Evolutionary conservation across 306 rosid genomes (phyloP), one percentile per base, ranked within the genome.

Genomic region (Malus sieversii): DNA sequence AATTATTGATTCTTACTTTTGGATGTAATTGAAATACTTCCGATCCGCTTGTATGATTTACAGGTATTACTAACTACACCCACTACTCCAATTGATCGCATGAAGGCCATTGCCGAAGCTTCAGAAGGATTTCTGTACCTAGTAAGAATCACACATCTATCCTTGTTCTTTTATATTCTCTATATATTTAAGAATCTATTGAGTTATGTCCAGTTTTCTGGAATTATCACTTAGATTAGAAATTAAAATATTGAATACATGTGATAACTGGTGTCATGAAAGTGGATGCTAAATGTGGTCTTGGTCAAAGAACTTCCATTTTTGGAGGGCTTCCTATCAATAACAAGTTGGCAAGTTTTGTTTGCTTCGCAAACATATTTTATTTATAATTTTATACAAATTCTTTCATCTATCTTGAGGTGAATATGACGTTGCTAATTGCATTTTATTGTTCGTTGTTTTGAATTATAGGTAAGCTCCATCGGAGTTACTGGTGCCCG

Each of bases 1-100:
- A 20, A 52, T 19, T 20, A 23, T 35, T 59, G 61, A 1, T 66
- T 8, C 14, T 55, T 10, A 40, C 32, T 62, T 45, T 27, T 62
- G 32, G 70, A 30, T 74, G 16, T 74, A 14, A 20, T 63, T 62
- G 15, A 20, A 62, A 62, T 62, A 62, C n/a, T 42, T 27, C 48
- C 0, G 4, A 33, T 62, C 69, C 77, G 7, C 66, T 78, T 68
- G 74, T 77, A 48, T 77, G 85, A 63, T 80, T 75, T 51, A 10
- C 72, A 95, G 98, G 97, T 95, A 62, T 87, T 95, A 58, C 91
- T 90, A 55, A 95, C 97, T 20, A 95, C 99, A 61, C 97, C 97
- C 27, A 92, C 99, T 22, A 90, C 99, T 60, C 97, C 97, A 55
- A 83, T 57, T 44, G 68, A 83, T 62, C 81, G 97, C 46, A 95